Base-by-base conservation (phyloP, 768 basidiomycete species). In the Xerocomellus dryophilus region DNA sequence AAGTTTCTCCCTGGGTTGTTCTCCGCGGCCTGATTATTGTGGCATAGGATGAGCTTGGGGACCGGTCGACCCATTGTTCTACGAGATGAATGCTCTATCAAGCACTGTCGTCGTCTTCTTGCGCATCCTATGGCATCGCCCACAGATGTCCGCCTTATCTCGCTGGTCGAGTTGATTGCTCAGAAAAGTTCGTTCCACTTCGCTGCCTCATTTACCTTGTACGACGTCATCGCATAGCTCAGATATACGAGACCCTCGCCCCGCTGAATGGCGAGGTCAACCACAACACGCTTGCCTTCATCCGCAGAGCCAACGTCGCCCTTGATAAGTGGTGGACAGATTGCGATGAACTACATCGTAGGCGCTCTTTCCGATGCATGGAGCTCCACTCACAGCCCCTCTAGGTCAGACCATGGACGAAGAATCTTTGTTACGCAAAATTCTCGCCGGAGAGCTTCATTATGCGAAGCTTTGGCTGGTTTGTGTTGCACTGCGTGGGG, bases 401-500 rank as follows among this genome's bases (percentile, higher is more conserved):
- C 21, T 60, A 92, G 88, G 82, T 15, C 84, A 85, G 65, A 79
- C 82, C 2, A 88, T 91, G 83, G 90, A 92, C 56, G 90, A 93
- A 62, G 87, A 93, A 38, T 83, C 88, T 9, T 76, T 97, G 12
- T 78, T 93, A 32, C 83, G 93, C 45, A 94, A 92, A 73, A 84
- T 98, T 44, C 83, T 97, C 20, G 85, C 85, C 3, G 89, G 88
- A 6, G 94, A 97, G 66, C 76, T 96, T 47, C 86, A 94, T 65
- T 94, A 96, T 66, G 90, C 94, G 27, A 95, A 96, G 68, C 78
- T 98, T 5, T 97, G 94, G 94, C 81, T 96, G 31, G 88, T 94
- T 20, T 97, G 94, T 66, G 87, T 96, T 21, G 93, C 93, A 12
- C 75, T 98, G 43, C 83, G 94, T 54, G 94, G 94, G 17, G 90